Evolutionary conservation across 2,329 filamentous ascomycete species (phyloP).

Genomic region (Colletotrichum phormii): DNA sequence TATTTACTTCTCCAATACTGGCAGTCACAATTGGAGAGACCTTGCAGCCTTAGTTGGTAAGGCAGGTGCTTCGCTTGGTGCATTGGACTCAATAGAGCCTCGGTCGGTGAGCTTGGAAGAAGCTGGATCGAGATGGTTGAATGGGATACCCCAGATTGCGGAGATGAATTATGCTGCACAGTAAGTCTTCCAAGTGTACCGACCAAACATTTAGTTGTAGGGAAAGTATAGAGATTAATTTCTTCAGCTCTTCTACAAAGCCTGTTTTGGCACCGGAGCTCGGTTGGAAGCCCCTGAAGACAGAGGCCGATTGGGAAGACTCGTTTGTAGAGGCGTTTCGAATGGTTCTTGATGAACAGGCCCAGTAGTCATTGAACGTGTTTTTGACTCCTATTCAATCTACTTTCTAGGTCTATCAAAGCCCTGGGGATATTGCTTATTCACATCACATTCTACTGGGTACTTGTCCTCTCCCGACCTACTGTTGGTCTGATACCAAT

Average conservation of each 20-base stretch:
- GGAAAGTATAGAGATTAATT: neutral
- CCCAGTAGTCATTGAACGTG: neutral
- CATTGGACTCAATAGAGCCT: slow-evolving; percentile 41
- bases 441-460: neutral
- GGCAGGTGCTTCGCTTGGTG: slow-evolving; percentile 45
- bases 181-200: neutral
- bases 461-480: too few relatives aligned
- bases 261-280: slow-evolving; percentile 42
- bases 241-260: slow-evolving; percentile 36
- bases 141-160: neutral
- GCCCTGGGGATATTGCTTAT: too few relatives aligned
- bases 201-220: neutral
- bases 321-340: slow-evolving; percentile 39
- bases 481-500: too few relatives aligned
- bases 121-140: neutral
- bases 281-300: slow-evolving; percentile 48
- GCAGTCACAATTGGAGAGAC: slow-evolving; percentile 52
- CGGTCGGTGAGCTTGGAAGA: slow-evolving; percentile 22
- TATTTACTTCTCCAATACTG: slow-evolving; percentile 56
- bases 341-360: slow-evolving; percentile 15
- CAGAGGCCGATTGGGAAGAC: slow-evolving; percentile 41
- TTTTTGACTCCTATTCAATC: neutral
- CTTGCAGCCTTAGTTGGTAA: slow-evolving; percentile 50
- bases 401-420: neutral
- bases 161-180: slow-evolving; percentile 30